A percentile compares a stretch with the other conserved stretches of the same genome.
These are phyloP conservation scores for Epichloe uncinata DNA, from an alignment of 2,329 filamentous ascomycete species.

Conservation along the genomic window DNA sequence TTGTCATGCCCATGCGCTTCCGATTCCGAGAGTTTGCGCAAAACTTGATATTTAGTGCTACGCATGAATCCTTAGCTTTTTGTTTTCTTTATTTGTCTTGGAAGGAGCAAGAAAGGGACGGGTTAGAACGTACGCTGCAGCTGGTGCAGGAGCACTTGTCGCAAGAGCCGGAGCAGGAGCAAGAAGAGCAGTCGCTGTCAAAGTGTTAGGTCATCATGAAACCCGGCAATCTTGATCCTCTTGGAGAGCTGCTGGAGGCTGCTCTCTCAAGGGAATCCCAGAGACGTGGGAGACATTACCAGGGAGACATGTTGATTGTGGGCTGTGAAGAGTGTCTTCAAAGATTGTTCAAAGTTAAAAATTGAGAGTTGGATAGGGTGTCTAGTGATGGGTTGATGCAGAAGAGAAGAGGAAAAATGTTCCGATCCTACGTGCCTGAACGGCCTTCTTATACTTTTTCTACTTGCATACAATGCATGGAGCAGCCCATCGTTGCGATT, in stretches of 20 bases:
- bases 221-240: no score
- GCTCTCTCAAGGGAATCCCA: no score
- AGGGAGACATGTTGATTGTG: slow-evolving; percentile 8
- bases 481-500: not conserved
- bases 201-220: not conserved
- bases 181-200: slow-evolving; percentile 10
- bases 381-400: not conserved
- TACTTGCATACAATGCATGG: not conserved
- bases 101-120: not conserved
- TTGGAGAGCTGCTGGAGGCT: no score
- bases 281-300: slow-evolving; percentile 3
- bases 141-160: slow-evolving; percentile 11
- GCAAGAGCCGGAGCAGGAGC: slow-evolving; percentile 13
- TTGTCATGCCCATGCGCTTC: not conserved
- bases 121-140: slow-evolving; percentile 10
- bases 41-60: not conserved
- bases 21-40: not conserved
- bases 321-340: not conserved
- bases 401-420: not conserved
- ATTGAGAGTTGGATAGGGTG: not conserved
- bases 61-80: not conserved
- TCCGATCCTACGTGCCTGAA: not conserved
- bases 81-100: not conserved
- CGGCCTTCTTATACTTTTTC: slow-evolving; percentile 6
- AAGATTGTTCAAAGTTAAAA: not conserved